Evolutionary conservation across 331 rosid genomes (phyloP).

Genomic region (Malus hybrid): DNA sequence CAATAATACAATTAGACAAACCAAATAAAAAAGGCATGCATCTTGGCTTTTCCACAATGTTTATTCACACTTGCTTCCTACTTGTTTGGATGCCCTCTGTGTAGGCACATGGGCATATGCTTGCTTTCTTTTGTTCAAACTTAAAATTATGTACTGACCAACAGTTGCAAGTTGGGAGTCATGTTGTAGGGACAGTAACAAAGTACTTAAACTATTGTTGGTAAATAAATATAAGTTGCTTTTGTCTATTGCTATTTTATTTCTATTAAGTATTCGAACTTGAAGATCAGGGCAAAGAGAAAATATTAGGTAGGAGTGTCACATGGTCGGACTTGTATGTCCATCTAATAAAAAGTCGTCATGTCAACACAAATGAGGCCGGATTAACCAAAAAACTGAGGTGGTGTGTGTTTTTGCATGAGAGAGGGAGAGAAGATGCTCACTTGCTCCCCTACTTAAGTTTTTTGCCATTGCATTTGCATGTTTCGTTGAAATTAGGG

Average conservation of each 20-base stretch:
- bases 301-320: background rate
- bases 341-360: background rate
- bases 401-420: background rate
- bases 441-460: background rate
- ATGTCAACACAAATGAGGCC: background rate
- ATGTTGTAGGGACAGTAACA: background rate
- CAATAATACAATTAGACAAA: background rate
- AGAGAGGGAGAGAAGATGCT: background rate
- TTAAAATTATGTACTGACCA: background rate
- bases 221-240: background rate
- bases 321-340: background rate
- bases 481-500: background rate
- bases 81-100: background rate
- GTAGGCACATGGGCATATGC: constrained; percentile 12
- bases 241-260: background rate
- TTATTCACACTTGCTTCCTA: background rate
- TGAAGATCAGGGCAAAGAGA: background rate
- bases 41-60: background rate
- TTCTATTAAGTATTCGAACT: background rate
- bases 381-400: background rate
- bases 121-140: background rate
- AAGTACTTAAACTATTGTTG: background rate
- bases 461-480: background rate
- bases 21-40: background rate
- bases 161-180: background rate